phyloP scores from a whole-genome alignment of 176 grass and related monocot genomes.

The Juncus effusus region DNA sequence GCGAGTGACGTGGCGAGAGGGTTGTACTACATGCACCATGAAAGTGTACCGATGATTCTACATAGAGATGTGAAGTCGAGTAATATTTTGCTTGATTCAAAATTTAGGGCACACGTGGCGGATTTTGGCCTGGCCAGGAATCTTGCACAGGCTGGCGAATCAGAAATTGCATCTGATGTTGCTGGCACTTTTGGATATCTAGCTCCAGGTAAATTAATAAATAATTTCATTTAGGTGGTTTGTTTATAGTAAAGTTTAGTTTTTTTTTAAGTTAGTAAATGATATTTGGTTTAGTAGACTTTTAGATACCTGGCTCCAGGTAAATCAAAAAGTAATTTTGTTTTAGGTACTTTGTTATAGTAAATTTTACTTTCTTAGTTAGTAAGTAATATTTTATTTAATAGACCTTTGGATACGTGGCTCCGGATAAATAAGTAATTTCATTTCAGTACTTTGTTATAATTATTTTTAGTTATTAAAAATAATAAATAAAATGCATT shows the following conservation, averaged over 20 bases:
- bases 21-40: not conserved
- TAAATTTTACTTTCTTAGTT: too few species aligned
- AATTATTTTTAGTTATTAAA: too few species aligned
- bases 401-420: not conserved
- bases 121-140: not conserved
- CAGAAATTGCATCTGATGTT: not conserved
- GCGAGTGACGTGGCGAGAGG: not conserved
- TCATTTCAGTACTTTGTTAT: too few species aligned
- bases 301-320: not conserved
- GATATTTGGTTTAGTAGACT: not conserved
- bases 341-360: too few species aligned
- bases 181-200: slow-evolving; percentile 1
- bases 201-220: not conserved
- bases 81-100: too few species aligned
- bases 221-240: too few species aligned
- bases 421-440: not conserved
- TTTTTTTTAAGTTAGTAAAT: too few species aligned
- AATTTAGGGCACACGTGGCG: not conserved
- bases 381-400: too few species aligned
- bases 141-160: not conserved
- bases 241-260: too few species aligned
- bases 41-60: not conserved
- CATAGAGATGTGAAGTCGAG: not conserved
- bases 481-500: too few species aligned
- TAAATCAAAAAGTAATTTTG: not conserved